phyloP scores from a whole-genome alignment of 169 alveolate genomes.

The Plasmodium gaboni region DNA sequence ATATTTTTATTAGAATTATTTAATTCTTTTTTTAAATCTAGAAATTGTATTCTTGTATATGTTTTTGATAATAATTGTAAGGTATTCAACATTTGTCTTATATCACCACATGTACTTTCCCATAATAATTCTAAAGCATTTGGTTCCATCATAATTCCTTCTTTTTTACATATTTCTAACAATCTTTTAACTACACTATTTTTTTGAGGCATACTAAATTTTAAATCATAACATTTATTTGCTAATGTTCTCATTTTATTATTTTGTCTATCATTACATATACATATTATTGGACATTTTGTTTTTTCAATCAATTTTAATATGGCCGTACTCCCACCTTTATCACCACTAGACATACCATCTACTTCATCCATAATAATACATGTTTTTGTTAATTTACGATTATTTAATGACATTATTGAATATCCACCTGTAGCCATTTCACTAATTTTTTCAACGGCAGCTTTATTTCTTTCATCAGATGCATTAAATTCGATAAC shows the following conservation, averaged over 20 bases:
- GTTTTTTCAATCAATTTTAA: constrained; percentile 94
- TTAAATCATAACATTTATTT: constrained; percentile 95
- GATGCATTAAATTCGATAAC: constrained; percentile 97
- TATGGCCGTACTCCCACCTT: constrained; percentile 97
- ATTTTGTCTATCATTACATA: constrained; percentile 94
- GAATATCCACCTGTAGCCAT: constrained; percentile 88
- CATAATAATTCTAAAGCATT: constrained; percentile 90
- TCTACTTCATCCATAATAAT: constrained; percentile 98
- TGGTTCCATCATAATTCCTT: constrained; percentile 89
- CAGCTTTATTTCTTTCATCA: constrained; percentile 95
- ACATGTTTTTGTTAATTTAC: constrained; percentile 83
- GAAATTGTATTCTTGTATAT: constrained; percentile 76
- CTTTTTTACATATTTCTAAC: constrained; percentile 89
- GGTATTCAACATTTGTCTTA: constrained; percentile 93
- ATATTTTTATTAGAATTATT: constrained; percentile 87
- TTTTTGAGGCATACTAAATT: constrained; percentile 92
- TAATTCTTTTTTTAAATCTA: constrained; percentile 82
- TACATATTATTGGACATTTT: constrained; percentile 96
- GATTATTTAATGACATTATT: constrained; percentile 51
- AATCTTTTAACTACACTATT: constrained; percentile 89
- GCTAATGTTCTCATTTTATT: constrained; percentile 88
- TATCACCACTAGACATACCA: constrained; percentile 98
- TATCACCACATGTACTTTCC: constrained; percentile 94
- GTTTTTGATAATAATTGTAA: constrained; percentile 90
- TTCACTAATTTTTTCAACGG: constrained; percentile 90